Base-by-base conservation (phyloP, 805 yeast genomes). In the Priceomyces medius region DNA sequence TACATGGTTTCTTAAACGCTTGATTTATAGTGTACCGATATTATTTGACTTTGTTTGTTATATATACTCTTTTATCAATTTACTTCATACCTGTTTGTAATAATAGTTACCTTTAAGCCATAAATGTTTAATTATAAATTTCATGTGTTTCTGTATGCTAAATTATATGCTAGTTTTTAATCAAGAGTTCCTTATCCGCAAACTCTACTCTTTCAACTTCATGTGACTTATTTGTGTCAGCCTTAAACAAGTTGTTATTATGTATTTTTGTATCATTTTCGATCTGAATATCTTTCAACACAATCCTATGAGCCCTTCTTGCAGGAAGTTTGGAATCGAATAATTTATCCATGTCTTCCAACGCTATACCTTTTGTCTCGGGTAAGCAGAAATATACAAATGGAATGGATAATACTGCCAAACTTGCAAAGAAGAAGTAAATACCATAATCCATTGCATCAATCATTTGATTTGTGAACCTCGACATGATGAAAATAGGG, bases 321-420 rank as follows among this genome's bases (percentile, higher is more conserved):
- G 64, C 59, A 10, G 58, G 56, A n/a, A 55, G 37, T 12, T 40
- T 28, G 9, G 41, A 37, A 37, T 50, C 53, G 38, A 55, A 58
- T 24, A 59, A 43, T 37, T 47, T 47, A 38, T 58, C 63, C 58
- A 58, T 56, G 38, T 54, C 57, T 47, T 56, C 63, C 45, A 55
- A 50, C 2, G 55, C 50, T 38, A 63, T 58, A n/a, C 71, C 71
- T 46, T 60, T 64, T 4, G 71, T 65, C 41, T 65, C 71, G 3
- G 71, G 71, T 21, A 65, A 49, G 41, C 56, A 58, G 57, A 62
- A 65, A 48, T 45, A 65, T n/a, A 65, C 69, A 40, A 63, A 64
- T 7, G 71, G 71, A 27, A 65, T 49, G 7, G 68, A 59, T 24
- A 64, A 40, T 4, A 56, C 46, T 0, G 68, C 67, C 46, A 64